Conservation (phyloP, 1,284 basidiomycete species). For the Amylostereum chailletii region DNA sequence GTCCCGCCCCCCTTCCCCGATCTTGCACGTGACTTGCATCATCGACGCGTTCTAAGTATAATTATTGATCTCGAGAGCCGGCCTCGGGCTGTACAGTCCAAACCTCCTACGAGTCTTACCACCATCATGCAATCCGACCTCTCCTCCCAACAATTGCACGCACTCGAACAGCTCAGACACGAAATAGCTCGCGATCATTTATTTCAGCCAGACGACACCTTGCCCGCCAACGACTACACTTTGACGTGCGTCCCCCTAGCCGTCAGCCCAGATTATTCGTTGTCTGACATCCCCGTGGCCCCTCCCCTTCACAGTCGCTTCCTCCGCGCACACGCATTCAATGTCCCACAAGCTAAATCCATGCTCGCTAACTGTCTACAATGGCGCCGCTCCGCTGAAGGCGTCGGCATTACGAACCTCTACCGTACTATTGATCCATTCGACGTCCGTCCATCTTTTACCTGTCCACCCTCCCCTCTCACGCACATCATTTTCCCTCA, state of each 20-base stretch:
- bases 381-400: slow-evolving; percentile 49
- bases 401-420: slow-evolving; percentile 49
- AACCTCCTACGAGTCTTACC: background rate
- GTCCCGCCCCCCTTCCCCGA: no score
- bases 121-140: background rate
- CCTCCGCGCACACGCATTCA: slow-evolving; percentile 54
- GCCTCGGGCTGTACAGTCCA: no score
- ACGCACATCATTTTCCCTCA: slow-evolving; percentile 19
- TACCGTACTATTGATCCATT: slow-evolving; percentile 51
- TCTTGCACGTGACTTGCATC: no score
- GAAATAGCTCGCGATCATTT: background rate
- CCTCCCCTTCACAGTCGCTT: slow-evolving; percentile 41
- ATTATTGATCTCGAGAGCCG: no score
- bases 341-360: slow-evolving; percentile 40
- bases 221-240: slow-evolving; percentile 58
- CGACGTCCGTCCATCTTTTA: slow-evolving; percentile 33
- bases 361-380: slow-evolving; percentile 53
- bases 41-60: no score
- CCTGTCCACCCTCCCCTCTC: background rate
- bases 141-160: background rate
- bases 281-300: no score
- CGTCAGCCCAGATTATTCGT: no score
- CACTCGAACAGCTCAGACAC: background rate
- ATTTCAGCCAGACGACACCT: slow-evolving; percentile 37
- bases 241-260: slow-evolving; percentile 31